phyloP scores from a whole-genome alignment of 176 grass and related monocot species.

The Sorghum bicolor region DNA sequence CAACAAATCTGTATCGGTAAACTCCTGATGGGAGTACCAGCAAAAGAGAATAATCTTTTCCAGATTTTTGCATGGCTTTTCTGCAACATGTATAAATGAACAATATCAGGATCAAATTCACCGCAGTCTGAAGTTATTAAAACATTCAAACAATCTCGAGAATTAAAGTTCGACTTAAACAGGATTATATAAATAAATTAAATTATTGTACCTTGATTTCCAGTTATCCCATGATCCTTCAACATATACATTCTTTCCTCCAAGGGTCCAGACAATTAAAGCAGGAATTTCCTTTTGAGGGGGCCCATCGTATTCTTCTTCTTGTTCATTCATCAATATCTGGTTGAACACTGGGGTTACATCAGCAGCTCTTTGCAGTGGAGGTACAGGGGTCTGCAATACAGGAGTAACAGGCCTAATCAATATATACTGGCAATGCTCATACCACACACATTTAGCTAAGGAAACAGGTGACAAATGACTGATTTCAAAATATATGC shows the following conservation, averaged over 20 bases:
- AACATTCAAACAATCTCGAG: not conserved
- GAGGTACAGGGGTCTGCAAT: constrained; percentile 88
- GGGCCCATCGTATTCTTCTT: constrained; percentile 56
- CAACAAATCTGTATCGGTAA: constrained; percentile 85
- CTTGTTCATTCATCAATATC: constrained; percentile 61
- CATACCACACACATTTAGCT: not conserved
- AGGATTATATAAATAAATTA: not conserved
- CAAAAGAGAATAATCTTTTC: constrained; percentile 90
- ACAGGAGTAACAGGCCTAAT: constrained; percentile 20
- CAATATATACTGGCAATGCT: constrained; percentile 32
- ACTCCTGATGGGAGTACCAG: constrained; percentile 85
- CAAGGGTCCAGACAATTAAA: constrained; percentile 87
- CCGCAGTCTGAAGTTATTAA: not conserved
- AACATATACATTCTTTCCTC: constrained; percentile 76
- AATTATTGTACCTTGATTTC: constrained; percentile 70
- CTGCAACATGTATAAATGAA: constrained; percentile 46
- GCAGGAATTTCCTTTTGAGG: constrained; percentile 85
- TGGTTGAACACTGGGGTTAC: constrained; percentile 69
- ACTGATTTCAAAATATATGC: not conserved
- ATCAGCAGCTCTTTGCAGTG: constrained; percentile 75
- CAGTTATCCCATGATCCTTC: constrained; percentile 99
- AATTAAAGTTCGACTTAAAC: not conserved
- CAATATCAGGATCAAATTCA: constrained; percentile 10
- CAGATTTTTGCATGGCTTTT: constrained; percentile 80
- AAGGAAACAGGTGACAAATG: constrained; percentile 22